Base-by-base conservation (phyloP, 176 grass and related monocot species). In the Triticum turgidum region DNA sequence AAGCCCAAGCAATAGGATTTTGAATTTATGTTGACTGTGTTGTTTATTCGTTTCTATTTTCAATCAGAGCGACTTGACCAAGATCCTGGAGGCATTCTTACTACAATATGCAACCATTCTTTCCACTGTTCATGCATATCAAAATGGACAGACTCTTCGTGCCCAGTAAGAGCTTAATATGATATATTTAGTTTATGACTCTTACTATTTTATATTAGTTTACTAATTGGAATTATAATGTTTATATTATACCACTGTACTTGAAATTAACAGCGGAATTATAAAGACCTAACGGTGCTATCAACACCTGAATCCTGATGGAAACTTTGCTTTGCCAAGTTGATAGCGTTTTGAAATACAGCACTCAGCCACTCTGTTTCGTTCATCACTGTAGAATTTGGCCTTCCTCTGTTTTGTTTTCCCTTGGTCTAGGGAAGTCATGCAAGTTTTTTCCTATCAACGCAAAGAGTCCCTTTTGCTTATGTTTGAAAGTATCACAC, bases 91-190 rank as follows among this genome's bases (percentile, higher is more conserved):
- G 96, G 96, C 51, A 98, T 95, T 91, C 91, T 98, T 58, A 95
- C 83, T 75, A 98, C 96, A 65, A 98, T 98, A 35, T 98, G 96
- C 89, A 95, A 98, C 83, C 96, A 98, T 90, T 89, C 96, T 66
- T 98, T 98, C 79, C 96, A 98, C 65, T 95, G 89, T 79, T 95
- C 96, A 1, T 98, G 96, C 88, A 98, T 98, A 83, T 98, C 96
- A 65, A 98, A 98, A 91, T 98, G 96, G 96, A 89, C 96, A 18
- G 96, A 98, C 59, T 98, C 93, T 66, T 98, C 96, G 29, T 98
- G 96, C 75, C 96, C 96, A 59, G 96, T 98, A 88, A 95, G 88
- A 70, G n/a, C 62, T 54, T 71, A 51, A 89, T 82, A 89, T 64
- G 52, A 61, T 64, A 64, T 80, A 79, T 33, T 72, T 59, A 24